Evolutionary conservation across 768 basidiomycete species (phyloP), one percentile per base, ranked within the genome.

Genomic region (Tricholoma saponaceum): DNA sequence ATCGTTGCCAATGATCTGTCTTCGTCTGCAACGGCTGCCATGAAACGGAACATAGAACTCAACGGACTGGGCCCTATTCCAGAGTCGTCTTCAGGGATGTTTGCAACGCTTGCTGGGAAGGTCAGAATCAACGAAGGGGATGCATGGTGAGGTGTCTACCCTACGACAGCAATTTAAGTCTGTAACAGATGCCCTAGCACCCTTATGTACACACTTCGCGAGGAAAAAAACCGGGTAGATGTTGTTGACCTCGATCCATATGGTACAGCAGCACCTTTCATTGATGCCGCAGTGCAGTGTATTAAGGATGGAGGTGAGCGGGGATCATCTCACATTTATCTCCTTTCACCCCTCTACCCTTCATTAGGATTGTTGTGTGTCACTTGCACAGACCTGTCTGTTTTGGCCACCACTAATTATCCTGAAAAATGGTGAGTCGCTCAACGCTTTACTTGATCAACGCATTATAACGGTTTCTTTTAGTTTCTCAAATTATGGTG

Each of bases 241-340:
- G 92, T 92, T 26, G 86, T 99, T n/a, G 97, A 99, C 69, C 81
- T 99, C 25, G 97, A 99, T 69, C 97, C 97, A 0, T 99, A 98
- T 66, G 97, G 97, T 0, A 96, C 94, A 8, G 97, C 97, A 0
- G 89, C 94, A 4, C 97, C 96, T 2, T 99, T 99, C 69, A 88
- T 99, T 25, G 97, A 99, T 64, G 88, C 88, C 20, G 95, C 96
- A 0, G 86, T 99, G 14, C 95, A 98, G 65, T 85, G 84, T 57
- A 78, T 97, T 8, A 83, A 84, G 30, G 95, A 95, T 62, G 95
- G 91, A 69, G 96, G 95, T 88, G 58, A 63, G 79, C 68, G 26
- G 18, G 9, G n/a, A 18, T 25, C 10, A n/a, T 18, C 14, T 18
- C 47, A 30, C 47, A 30, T 28, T 13, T 28, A 50, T 30, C 28